Conservation (phyloP, 2,329 filamentous ascomycete species). For the Immersiporthe knoxdaviesiana region DNA sequence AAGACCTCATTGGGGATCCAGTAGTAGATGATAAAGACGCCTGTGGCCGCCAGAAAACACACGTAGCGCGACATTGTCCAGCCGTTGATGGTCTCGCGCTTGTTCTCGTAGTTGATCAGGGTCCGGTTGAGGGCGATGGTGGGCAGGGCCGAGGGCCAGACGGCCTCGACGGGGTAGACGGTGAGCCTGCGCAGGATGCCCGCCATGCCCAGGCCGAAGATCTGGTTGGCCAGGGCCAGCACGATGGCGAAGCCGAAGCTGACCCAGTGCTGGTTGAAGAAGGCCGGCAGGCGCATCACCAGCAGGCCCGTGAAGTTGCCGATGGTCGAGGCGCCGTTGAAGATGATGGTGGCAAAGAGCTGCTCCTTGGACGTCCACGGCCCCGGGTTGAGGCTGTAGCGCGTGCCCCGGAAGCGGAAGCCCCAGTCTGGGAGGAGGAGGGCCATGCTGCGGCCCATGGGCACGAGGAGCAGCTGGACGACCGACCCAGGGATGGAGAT, state of each 20-base stretch:
- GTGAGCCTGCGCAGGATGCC: conserved; percentile 41
- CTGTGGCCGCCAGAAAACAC: conserved; percentile 19
- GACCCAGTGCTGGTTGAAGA: conserved; percentile 39
- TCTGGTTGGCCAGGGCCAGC: conserved; percentile 39
- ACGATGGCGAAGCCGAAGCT: conserved; percentile 39
- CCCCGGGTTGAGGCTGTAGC: conserved; percentile 22
- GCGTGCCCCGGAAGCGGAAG: conserved; percentile 18
- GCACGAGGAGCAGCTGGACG: conserved; percentile 25
- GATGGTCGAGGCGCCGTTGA: conserved; percentile 34
- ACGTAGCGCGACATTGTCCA: conserved; percentile 24
- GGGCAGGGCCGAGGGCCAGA: conserved; percentile 41
- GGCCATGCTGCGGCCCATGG: conserved; percentile 22
- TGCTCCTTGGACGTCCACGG: conserved; percentile 28
- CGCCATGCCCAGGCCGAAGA: conserved; percentile 41
- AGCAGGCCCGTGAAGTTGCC: conserved; percentile 36
- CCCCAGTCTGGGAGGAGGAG: conserved; percentile 17
- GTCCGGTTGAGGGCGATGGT: conserved; percentile 42
- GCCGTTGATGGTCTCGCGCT: conserved; percentile 19
- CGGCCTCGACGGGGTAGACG: conserved; percentile 40
- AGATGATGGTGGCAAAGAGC: conserved; percentile 30
- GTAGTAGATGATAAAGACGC: conserved; percentile 16
- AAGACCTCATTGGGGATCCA: conserved; percentile 25
- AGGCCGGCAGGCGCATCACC: conserved; percentile 37
- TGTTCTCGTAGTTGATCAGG: conserved; percentile 32
- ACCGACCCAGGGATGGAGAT: conserved; percentile 25